Conservation (phyloP, 306 rosid species). For the Pueraria montana region DNA sequence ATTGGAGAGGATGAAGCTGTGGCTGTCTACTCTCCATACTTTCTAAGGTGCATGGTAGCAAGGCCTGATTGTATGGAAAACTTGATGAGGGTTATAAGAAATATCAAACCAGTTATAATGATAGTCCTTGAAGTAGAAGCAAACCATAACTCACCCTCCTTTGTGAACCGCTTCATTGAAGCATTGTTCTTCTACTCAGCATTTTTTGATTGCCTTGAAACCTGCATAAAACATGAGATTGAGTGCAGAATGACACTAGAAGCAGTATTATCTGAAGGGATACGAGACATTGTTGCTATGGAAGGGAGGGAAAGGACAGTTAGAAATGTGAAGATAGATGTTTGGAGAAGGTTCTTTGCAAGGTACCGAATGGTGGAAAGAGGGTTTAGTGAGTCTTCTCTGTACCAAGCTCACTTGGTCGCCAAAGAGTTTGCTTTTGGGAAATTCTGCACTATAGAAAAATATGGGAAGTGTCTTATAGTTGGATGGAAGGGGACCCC, state of each 20-base stretch:
- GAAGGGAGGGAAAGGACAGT: conserved; percentile 67
- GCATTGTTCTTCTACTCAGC: conserved; percentile 67
- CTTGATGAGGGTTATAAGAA: conserved; percentile 71
- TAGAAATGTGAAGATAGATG: conserved; percentile 70
- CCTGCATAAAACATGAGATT: conserved; percentile 53
- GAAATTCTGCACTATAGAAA: conserved; percentile 60
- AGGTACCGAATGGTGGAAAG: conserved; percentile 70
- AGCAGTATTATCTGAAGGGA: conserved; percentile 52
- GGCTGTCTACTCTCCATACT: conserved; percentile 58
- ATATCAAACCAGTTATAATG: conserved; percentile 67
- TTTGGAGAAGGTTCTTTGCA: conserved; percentile 83
- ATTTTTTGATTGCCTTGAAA: conserved; percentile 62
- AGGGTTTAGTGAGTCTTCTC: conserved; percentile 65
- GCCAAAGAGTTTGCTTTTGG: conserved; percentile 54
- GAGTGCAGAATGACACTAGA: conserved; percentile 54
- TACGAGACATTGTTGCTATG: conserved; percentile 61
- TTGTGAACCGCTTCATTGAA: conserved; percentile 76
- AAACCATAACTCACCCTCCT: conserved; percentile 69
- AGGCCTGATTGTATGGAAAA: conserved; percentile 70
- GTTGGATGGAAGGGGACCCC: conserved; percentile 90
- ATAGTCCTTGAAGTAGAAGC: conserved; percentile 70
- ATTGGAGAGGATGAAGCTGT: conserved; percentile 64
- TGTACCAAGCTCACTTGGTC: conserved; percentile 70
- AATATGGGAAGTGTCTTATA: conserved; percentile 54
- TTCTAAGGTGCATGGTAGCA: conserved; percentile 61